Evolutionary conservation across 495 filamentous ascomycete species (phyloP), one percentile per base, ranked within the genome.

Genomic region (Xylaria flabelliformis): DNA sequence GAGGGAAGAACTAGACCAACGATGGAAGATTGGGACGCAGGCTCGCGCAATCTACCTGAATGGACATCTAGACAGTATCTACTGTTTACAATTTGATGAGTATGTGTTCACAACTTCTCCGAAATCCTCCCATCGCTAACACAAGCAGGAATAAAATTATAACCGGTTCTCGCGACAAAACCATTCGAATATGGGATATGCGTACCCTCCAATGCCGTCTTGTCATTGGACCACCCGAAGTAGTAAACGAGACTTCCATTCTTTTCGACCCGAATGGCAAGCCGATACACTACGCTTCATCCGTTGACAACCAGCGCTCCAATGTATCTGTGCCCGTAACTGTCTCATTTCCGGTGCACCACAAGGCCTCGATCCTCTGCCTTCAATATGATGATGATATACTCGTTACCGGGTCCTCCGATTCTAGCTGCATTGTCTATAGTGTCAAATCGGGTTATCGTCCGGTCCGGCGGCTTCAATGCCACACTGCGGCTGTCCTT

Each of bases 81-180:
- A 99, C 82, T 98, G 96, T 80, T 90, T 95, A 50, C 96, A 98
- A 79, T 99, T 98, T 82, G 96, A 99, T 79, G 95, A 98, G 92
- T 93, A 88, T 71, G 91, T 83, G 66, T 64, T 42, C 55, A 44
- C 67, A 39, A 7, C 9, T 68, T 42, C 15, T 44, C 53, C 29
- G 56, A 17, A n/a, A 10, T 2, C 10, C 41, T n/a, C 13, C 10
- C 7, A 34, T 70, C 39, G 66, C 80, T 80, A 80, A 82, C 72
- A 29, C 9, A 3, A 39, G 70, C 76, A 96, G 93, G 79, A 82
- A 91, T 75, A 99, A 98, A 79, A 96, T 98, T 74, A 94, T 99
- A 69, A 98, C 97, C 17, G 96, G 96, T 68, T 98, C 96, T 17
- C 91, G 97, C 70, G 96, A 99, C 79, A 92, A 91, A 75, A 98